Evolutionary conservation across 1,139 yeast genomes (phyloP), one percentile per base, ranked within the genome.

Genomic region (Diutina scorzettiae): DNA sequence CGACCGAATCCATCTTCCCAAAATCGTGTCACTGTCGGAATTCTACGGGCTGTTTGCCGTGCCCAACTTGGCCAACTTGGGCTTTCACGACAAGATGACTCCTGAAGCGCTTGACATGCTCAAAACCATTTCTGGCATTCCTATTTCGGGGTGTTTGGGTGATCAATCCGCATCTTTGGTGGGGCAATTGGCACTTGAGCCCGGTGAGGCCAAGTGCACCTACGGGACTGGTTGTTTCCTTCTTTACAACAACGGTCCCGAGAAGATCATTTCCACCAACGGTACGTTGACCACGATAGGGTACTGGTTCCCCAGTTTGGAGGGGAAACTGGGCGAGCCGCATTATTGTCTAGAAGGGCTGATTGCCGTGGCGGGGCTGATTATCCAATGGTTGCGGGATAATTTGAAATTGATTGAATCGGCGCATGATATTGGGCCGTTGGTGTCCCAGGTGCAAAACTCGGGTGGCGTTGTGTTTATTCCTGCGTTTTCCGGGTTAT

Each of bases 171-270:
- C 96, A 3, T 93, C 96, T 4, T 64, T 89, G 48, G 95, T 87
- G 42, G 97, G 97, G 28, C 96, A 89, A 62, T 63, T 85, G 60
- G 96, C 96, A 1, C 76, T 85, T 54, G 71, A 73, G 49, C 72
- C 78, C 27, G 96, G 96, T 44, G 77, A 82, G 43, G 96, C 96
- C 34, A 89, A 89, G 62, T 85, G 95, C 69, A 89, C 97, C n/a
- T 89, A 87, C 57, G 97, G 97, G 51, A 89, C 97, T 2, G 97
- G 97, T 49, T 86, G 95, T 59, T 89, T 89, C 71, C 62, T 89
- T 49, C 69, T 89, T 49, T 86, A 83, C 69, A 89, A 89, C 63
- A 85, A 95, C 3, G 97, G 97, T 44, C 60, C 68, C 27, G 59
- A 67, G 40, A 76, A 77, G 49, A 65, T 80, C 58, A 73, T 80